Evolutionary conservation across 2,329 filamentous ascomycete species (phyloP), one percentile per base, ranked within the genome.

Genomic region (Scedosporium boydii): DNA sequence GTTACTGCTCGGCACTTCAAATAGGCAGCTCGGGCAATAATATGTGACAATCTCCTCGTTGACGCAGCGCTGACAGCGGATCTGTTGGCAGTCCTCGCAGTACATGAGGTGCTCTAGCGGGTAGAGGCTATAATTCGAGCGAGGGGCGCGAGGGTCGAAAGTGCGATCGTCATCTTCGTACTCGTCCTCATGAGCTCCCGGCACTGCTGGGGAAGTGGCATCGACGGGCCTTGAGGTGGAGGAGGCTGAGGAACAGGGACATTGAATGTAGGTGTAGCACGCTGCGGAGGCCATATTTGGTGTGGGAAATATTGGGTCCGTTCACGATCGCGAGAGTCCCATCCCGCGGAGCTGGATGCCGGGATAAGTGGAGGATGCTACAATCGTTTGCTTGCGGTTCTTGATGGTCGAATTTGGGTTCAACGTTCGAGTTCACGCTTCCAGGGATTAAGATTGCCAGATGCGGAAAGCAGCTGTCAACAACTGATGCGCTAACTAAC

Each of bases 11-110:
- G 93, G 92, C 38, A 96, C 93, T 75, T 99, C 95, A 70, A 99
- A 98, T 63, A 99, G 77, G 73, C 95, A 99, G 72, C 87, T 93
- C 4, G 95, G 95, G 70, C 95, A 99, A 75, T 91, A 99, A 81
- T 92, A 97, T 61, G 91, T 95, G 58, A 96, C 87, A 62, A 96
- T 92, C 76, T 99, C 95, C 72, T 99, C 95, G 58, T 88, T 85
- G 61, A 96, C 90, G 71, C 95, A 99, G 76, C 92, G 83, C 5
- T 91, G 90, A 72, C 95, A 99, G 68, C 95, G 89, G 65, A 98
- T 96, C 75, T 96, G 89, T 72, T 96, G 91, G 74, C 95, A 99
- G 73, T 98, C 95, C 72, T 96, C 93, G 78, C 95, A 99, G 78
- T 96, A 99, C 48, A 98, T 83, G 27, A 99, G 84, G 72, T 97